A percentile compares a stretch with the other conserved stretches of the same genome.
Evolutionary conservation across 2,329 filamentous ascomycete genomes (phyloP).

Genomic region (Cladophialophora yegresii): DNA sequence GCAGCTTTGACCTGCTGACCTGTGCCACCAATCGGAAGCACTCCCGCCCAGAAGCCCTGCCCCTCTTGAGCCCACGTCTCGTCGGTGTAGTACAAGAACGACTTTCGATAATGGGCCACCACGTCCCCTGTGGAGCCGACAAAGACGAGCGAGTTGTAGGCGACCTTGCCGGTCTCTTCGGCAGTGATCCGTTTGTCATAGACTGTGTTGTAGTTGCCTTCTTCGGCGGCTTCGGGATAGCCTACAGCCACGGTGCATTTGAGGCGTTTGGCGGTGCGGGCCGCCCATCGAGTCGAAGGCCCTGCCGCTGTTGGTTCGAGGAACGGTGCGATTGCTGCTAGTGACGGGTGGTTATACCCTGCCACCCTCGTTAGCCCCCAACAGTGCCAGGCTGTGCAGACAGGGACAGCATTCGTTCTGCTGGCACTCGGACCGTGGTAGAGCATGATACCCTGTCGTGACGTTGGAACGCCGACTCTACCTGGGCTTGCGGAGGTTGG

Average conservation of each 20-base stretch:
- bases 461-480: background rate
- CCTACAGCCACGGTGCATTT: constrained; percentile 64
- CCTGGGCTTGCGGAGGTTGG: background rate
- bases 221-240: constrained; percentile 57
- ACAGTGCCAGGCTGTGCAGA: constrained; percentile 6
- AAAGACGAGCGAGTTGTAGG: constrained; percentile 62
- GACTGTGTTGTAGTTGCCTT: constrained; percentile 34
- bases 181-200: constrained; percentile 30
- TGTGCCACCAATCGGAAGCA: constrained; percentile 38
- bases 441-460: background rate
- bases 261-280: constrained; percentile 55
- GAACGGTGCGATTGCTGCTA: constrained; percentile 59
- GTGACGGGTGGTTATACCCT: constrained; percentile 66
- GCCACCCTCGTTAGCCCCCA: constrained; percentile 19
- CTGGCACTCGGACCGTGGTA: background rate
- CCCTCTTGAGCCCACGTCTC: constrained; percentile 64
- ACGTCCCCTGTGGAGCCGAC: constrained; percentile 58
- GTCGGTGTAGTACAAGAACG: constrained; percentile 67
- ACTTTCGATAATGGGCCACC: constrained; percentile 63
- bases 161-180: constrained; percentile 30
- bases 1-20: constrained; percentile 44
- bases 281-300: constrained; percentile 60
- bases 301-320: constrained; percentile 61
- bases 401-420: background rate
- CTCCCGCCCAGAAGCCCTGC: constrained; percentile 38